A percentile compares a stretch with the other conserved stretches of the same genome.
Conservation (phyloP, 495 filamentous ascomycete genomes). For the Aspergillus nidulans region DNA sequence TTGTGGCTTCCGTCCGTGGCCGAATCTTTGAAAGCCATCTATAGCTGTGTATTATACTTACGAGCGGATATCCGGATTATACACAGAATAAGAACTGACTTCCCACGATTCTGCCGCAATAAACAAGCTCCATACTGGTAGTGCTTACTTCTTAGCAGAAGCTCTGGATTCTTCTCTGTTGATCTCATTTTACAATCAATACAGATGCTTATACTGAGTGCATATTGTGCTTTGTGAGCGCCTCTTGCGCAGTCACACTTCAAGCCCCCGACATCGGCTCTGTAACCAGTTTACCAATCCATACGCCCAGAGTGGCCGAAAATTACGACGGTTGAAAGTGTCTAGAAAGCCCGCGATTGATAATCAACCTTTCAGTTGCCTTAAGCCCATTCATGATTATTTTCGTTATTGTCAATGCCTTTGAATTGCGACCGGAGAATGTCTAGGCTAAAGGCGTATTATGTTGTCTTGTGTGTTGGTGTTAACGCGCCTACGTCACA, state of each 20-base stretch:
- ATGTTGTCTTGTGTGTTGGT: neutral
- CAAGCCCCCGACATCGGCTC: neutral
- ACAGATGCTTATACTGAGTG: neutral
- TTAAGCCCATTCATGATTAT: neutral
- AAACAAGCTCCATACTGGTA: neutral
- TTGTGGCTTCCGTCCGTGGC: neutral
- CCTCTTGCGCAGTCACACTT: neutral
- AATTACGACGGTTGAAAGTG: neutral
- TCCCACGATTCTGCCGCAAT: neutral
- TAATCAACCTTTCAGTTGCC: conserved; percentile 6
- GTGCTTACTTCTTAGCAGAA: no score
- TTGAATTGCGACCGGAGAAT: neutral
- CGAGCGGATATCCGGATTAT: neutral
- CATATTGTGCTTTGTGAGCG: neutral
- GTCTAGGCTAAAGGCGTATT: neutral
- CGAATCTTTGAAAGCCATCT: neutral
- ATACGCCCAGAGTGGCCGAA: neutral
- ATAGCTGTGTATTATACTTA: neutral
- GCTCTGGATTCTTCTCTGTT: no score
- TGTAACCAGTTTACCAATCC: neutral
- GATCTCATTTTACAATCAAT: no score
- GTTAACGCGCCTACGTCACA: neutral
- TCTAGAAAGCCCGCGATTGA: conserved; percentile 11
- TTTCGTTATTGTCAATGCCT: neutral
- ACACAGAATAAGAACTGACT: neutral